These are phyloP conservation scores for Physcomitrellopsis africana DNA, from an alignment of 225 moss, liverwort and hornwort genomes.

Conservation along the genomic window DNA sequence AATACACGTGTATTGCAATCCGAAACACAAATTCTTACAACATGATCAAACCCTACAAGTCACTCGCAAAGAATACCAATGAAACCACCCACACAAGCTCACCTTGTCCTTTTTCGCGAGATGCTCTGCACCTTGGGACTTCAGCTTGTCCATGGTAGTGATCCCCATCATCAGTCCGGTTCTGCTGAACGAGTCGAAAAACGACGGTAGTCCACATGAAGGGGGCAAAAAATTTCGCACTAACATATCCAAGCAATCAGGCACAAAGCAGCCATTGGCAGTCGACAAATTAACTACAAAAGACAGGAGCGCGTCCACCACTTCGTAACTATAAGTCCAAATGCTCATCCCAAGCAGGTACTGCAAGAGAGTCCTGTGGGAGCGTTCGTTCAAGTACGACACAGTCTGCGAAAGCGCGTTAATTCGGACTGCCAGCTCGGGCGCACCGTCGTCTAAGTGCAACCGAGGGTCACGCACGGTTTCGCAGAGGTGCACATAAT, in stretches of 20 bases:
- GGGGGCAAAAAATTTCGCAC: slow-evolving; percentile 99
- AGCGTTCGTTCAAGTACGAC: slow-evolving; percentile 68
- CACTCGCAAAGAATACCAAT: too few relatives aligned
- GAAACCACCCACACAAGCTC: neutral
- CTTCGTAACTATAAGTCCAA: slow-evolving; percentile 76
- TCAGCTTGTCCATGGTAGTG: slow-evolving; percentile 67
- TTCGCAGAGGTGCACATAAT: slow-evolving; percentile 66
- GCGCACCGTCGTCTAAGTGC: slow-evolving; percentile 57
- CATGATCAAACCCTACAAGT: too few relatives aligned
- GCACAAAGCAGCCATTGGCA: slow-evolving; percentile 80
- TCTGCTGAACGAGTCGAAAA: slow-evolving; percentile 74
- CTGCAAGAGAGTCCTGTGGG: slow-evolving; percentile 71
- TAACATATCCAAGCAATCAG: slow-evolving; percentile 89
- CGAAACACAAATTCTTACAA: too few relatives aligned
- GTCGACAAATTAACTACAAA: slow-evolving; percentile 95
- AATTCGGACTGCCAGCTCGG: slow-evolving; percentile 57
- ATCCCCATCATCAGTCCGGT: slow-evolving; percentile 69
- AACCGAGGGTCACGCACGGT: slow-evolving; percentile 62
- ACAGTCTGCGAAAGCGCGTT: slow-evolving; percentile 79
- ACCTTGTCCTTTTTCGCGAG: slow-evolving; percentile 71
- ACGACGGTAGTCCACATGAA: slow-evolving; percentile 82
- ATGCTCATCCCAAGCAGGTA: slow-evolving; percentile 91
- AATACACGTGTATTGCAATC: neutral
- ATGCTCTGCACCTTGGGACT: slow-evolving; percentile 56
- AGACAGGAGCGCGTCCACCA: slow-evolving; percentile 70